Conservation (phyloP, 169 alveolate genomes). For the Plasmodium gallinaceum region DNA sequence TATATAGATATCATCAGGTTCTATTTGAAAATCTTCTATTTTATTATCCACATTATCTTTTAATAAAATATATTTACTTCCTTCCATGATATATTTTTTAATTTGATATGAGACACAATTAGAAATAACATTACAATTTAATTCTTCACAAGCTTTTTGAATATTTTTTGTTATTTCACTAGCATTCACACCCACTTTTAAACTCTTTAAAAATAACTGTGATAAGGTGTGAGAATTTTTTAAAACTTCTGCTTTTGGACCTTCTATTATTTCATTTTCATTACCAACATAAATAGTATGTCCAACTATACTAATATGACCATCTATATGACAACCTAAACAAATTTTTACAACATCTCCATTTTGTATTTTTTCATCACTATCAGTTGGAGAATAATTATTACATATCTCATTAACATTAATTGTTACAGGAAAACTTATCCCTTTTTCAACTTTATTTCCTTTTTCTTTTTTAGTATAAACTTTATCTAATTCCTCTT, state of each 20-base stretch:
- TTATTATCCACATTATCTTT: conserved; percentile 93
- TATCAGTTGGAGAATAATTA: conserved; percentile 93
- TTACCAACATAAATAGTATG: conserved; percentile 86
- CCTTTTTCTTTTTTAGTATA: conserved; percentile 82
- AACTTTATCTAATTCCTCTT: conserved; percentile 66
- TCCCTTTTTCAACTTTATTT: conserved; percentile 94
- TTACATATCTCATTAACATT: conserved; percentile 96
- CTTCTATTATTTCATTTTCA: conserved; percentile 65
- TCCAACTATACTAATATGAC: conserved; percentile 93
- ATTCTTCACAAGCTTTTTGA: conserved; percentile 91
- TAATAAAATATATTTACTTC: conserved; percentile 87
- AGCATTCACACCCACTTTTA: conserved; percentile 92
- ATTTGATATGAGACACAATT: conserved; percentile 96
- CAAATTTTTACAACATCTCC: conserved; percentile 95
- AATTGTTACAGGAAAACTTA: conserved; percentile 97
- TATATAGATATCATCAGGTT: conserved; percentile 94
- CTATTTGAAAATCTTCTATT: conserved; percentile 94
- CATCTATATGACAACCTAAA: conserved; percentile 95
- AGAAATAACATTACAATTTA: conserved; percentile 90
- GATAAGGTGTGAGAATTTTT: conserved; percentile 94
- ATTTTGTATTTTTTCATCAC: conserved; percentile 82
- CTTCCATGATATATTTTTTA: conserved; percentile 95
- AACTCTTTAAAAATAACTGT: conserved; percentile 94
- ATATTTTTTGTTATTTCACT: conserved; percentile 93
- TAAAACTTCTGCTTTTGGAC: conserved; percentile 83